Percentiles rank a stretch among this genome's conserved stretches.
phyloP scores from a whole-genome alignment of 495 filamentous ascomycete genomes.

The Neurospora sp. region DNA sequence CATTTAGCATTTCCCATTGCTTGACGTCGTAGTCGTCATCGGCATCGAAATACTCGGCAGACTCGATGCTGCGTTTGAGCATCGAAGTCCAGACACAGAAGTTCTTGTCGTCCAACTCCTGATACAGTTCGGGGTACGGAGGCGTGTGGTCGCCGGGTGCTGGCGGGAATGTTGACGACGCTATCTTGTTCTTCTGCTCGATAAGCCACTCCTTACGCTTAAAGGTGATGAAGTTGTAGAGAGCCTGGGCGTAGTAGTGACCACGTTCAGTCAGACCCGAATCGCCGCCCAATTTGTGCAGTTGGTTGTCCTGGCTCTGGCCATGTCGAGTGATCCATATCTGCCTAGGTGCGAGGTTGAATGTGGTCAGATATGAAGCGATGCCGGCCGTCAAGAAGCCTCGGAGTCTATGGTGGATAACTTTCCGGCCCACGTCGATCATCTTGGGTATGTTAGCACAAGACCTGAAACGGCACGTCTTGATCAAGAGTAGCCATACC shows the following conservation, averaged over 20 bases:
- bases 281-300: slow-evolving; percentile 76
- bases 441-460: slow-evolving; percentile 43
- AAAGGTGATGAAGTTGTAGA: slow-evolving; percentile 66
- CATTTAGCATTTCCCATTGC: slow-evolving; percentile 96
- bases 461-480: background rate
- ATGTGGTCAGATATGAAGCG: slow-evolving; percentile 87
- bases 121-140: slow-evolving; percentile 74
- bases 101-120: slow-evolving; percentile 62
- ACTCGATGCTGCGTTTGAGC: slow-evolving; percentile 78
- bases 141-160: slow-evolving; percentile 83
- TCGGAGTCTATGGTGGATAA: slow-evolving; percentile 78
- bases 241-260: slow-evolving; percentile 55
- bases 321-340: slow-evolving; percentile 98
- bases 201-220: slow-evolving; percentile 69
- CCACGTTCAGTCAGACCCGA: slow-evolving; percentile 71
- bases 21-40: slow-evolving; percentile 98
- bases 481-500: slow-evolving; percentile 23
- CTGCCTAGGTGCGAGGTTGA: slow-evolving; percentile 87
- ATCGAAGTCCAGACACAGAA: slow-evolving; percentile 99
- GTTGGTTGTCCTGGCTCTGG: slow-evolving; percentile 68
- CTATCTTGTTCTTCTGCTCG: slow-evolving; percentile 62
- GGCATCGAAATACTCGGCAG: slow-evolving; percentile 71
- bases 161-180: slow-evolving; percentile 67
- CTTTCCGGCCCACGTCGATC: slow-evolving; percentile 94
- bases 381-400: slow-evolving; percentile 88